Conservation (phyloP, 257 asterid species). For the Nicotiana tabacum region DNA sequence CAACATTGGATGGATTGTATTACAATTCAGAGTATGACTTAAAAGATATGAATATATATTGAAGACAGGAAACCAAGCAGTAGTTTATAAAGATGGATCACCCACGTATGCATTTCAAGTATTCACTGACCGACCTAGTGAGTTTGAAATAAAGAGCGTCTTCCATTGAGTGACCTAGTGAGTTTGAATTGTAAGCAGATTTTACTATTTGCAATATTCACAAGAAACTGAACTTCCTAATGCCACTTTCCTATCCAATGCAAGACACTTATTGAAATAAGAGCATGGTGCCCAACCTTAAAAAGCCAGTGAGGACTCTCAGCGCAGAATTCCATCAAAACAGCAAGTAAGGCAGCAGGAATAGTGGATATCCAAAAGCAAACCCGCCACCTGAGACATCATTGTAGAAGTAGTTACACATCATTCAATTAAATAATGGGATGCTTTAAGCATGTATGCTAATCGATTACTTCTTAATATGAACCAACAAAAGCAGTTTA, state of each 20-base stretch:
- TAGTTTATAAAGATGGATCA: background rate
- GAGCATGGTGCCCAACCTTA: conserved; percentile 39
- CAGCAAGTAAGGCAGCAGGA: conserved; percentile 80
- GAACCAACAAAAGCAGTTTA: background rate
- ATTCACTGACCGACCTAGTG: background rate
- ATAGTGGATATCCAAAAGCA: conserved; percentile 86
- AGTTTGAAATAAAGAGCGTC: background rate
- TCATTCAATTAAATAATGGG: background rate
- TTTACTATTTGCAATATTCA: background rate
- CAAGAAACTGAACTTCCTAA: background rate
- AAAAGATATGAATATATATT: background rate
- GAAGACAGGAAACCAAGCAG: background rate
- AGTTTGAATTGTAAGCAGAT: background rate
- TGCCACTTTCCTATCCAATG: background rate
- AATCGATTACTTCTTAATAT: background rate
- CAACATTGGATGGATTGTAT: background rate
- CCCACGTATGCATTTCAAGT: background rate
- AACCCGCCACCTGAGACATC: conserved; percentile 80
- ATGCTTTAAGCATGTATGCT: background rate
- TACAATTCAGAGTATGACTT: background rate
- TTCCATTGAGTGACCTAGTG: background rate
- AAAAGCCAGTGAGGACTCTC: conserved; percentile 96
- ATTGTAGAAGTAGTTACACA: background rate
- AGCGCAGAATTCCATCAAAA: conserved; percentile 70
- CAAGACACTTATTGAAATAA: background rate